A percentile compares a stretch with the other conserved stretches of the same genome.
Conservation (phyloP, 306 rosid genomes). For the Quercus mongolica region DNA sequence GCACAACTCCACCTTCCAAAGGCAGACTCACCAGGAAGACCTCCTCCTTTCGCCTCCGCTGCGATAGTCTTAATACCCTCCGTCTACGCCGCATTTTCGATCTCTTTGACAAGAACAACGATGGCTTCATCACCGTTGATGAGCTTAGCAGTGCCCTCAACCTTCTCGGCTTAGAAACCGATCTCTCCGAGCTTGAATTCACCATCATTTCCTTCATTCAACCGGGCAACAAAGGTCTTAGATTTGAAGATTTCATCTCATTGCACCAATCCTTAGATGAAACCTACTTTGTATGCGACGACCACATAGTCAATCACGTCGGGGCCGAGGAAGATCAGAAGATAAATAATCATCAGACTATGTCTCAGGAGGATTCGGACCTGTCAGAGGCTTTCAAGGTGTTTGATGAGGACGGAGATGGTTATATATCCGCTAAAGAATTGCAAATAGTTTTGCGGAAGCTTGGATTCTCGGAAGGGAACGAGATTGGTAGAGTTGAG, state of each 20-base stretch:
- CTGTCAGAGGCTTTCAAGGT: constrained; percentile 86
- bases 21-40: constrained; percentile 9
- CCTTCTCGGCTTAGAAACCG: constrained; percentile 53
- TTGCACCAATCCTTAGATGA: constrained; percentile 63
- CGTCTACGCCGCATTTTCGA: constrained; percentile 77
- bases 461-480: constrained; percentile 66
- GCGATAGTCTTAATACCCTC: constrained; percentile 51
- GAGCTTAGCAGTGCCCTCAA: constrained; percentile 59
- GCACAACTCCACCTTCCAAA: background rate
- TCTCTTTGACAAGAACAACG: constrained; percentile 68
- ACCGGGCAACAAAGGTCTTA: constrained; percentile 51
- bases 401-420: constrained; percentile 82
- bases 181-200: constrained; percentile 41
- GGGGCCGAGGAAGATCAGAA: background rate
- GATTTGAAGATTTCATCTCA: constrained; percentile 51
- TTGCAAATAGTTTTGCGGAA: constrained; percentile 66
- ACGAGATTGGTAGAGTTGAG: constrained; percentile 54
- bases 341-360: background rate
- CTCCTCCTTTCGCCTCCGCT: constrained; percentile 50
- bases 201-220: constrained; percentile 38
- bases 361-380: constrained; percentile 50
- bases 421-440: constrained; percentile 74
- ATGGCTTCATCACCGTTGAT: constrained; percentile 42
- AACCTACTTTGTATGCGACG: constrained; percentile 32
- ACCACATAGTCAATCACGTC: background rate